These are phyloP conservation scores for Sporisorium exsertum DNA, from an alignment of 1,284 basidiomycete genomes.

Conservation along the genomic window DNA sequence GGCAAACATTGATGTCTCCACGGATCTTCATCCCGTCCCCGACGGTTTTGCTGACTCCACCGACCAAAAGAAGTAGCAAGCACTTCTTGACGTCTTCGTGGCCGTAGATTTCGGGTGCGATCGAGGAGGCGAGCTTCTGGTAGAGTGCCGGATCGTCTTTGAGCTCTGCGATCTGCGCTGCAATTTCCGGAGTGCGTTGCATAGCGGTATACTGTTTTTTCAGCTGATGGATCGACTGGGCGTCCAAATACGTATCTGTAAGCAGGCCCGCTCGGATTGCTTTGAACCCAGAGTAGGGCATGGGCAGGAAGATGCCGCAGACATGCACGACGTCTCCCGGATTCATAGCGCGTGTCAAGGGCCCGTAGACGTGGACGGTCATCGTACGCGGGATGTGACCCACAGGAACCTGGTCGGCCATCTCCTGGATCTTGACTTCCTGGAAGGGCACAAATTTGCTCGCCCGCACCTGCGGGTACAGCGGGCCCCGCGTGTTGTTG, in stretches of 20 bases:
- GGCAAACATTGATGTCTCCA: conserved; percentile 95
- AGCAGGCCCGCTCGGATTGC: conserved; percentile 92
- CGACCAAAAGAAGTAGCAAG: conserved; percentile 90
- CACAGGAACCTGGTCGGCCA: conserved; percentile 99
- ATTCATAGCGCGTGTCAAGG: conserved; percentile 88
- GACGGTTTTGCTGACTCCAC: conserved; percentile 93
- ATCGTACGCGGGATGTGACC: conserved; percentile 98
- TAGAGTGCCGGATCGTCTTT: conserved; percentile 82
- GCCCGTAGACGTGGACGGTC: conserved; percentile 93
- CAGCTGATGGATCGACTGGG: conserved; percentile 88
- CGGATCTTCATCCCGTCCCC: conserved; percentile 99
- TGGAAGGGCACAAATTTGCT: conserved; percentile 98
- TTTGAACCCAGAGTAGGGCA: conserved; percentile 87
- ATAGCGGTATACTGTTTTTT: conserved; percentile 98
- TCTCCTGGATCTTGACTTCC: conserved; percentile 98
- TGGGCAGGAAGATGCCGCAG: conserved; percentile 88
- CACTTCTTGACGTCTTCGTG: conserved; percentile 99
- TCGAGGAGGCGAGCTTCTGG: conserved; percentile 79
- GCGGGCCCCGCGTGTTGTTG: conserved; percentile 87
- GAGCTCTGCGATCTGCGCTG: conserved; percentile 78
- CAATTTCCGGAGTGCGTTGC: conserved; percentile 88
- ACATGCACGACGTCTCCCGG: conserved; percentile 96
- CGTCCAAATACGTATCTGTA: conserved; percentile 96
- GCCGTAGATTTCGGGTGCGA: conserved; percentile 98
- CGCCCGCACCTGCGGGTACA: conserved; percentile 98